A percentile compares a stretch with the other conserved stretches of the same genome.
phyloP scores from a whole-genome alignment of 2,329 filamentous ascomycete genomes.

The Alternaria longipes region DNA sequence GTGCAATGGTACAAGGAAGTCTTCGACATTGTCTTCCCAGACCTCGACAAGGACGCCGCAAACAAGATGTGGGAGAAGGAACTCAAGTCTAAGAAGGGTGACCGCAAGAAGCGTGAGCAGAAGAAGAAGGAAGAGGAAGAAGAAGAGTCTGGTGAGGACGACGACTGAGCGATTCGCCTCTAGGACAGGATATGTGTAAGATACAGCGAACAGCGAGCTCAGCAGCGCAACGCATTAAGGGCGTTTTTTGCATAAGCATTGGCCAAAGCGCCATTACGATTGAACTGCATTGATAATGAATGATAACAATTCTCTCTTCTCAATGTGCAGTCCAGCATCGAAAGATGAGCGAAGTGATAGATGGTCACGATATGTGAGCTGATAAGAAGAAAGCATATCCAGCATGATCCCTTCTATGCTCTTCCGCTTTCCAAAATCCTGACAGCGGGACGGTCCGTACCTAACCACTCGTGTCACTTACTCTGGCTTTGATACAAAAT shows the following conservation, averaged over 20 bases:
- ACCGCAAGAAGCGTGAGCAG: conserved; percentile 47
- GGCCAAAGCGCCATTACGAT: conserved; percentile 3
- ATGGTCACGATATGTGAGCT: background rate
- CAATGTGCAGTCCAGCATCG: background rate
- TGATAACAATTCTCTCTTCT: conserved; percentile 9
- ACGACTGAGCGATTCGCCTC: conserved; percentile 33
- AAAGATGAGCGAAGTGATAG: background rate
- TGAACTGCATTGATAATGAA: conserved; percentile 9
- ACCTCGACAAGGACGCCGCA: conserved; percentile 76
- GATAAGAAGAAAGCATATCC: background rate
- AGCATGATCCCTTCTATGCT: conserved; percentile 19
- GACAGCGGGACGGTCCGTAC: conserved; percentile 18
- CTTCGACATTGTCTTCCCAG: conserved; percentile 88
- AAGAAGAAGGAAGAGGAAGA: conserved; percentile 61
- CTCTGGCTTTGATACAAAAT: background rate
- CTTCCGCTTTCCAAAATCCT: background rate
- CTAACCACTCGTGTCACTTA: background rate
- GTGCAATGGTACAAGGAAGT: conserved; percentile 95
- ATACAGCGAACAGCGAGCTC: conserved; percentile 2
- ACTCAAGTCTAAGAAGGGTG: conserved; percentile 54
- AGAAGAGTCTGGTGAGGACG: conserved; percentile 44
- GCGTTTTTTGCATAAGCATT: conserved; percentile 17
- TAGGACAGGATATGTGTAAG: conserved; percentile 21
- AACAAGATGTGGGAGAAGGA: conserved; percentile 76
- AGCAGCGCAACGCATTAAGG: conserved; percentile 21